A percentile compares a stretch with the other conserved stretches of the same genome.
phyloP scores from a whole-genome alignment of 192 early-diverging fungal genomes.

The Entophlyctis luteolus region DNA sequence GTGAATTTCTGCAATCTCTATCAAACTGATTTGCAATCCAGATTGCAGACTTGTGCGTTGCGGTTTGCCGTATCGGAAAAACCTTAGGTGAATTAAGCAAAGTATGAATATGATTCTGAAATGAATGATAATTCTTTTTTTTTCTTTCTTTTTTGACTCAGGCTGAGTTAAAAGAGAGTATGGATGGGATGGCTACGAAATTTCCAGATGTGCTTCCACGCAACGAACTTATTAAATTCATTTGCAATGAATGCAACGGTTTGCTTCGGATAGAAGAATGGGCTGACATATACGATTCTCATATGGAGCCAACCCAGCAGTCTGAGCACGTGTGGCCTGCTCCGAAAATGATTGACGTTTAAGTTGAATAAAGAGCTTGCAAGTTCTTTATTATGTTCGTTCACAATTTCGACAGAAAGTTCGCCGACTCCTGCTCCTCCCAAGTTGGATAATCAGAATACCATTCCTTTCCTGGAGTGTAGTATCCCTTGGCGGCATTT shows the following conservation, averaged over 20 bases:
- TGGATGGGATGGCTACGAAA: conserved; percentile 33
- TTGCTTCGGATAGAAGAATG: conserved; percentile 31
- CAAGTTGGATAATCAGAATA: conserved; percentile 42
- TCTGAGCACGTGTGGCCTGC: conserved; percentile 32
- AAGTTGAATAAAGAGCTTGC: too few species aligned
- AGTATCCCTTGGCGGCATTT: conserved; percentile 25
- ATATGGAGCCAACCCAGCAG: conserved; percentile 14
- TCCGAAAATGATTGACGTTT: conserved; percentile 27
- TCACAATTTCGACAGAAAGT: neutral
- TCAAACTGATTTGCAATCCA: neutral
- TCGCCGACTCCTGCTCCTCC: conserved; percentile 19
- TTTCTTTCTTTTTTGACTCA: neutral
- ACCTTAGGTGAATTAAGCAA: conserved; percentile 30
- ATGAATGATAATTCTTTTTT: neutral
- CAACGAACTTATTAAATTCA: conserved; percentile 14
- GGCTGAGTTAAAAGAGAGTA: conserved; percentile 35
- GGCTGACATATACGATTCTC: conserved; percentile 31
- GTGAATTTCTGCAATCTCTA: too few species aligned
- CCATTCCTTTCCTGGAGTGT: conserved; percentile 20
- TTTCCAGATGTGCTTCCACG: conserved; percentile 35
- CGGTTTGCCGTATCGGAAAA: conserved; percentile 20
- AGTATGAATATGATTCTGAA: conserved; percentile 13
- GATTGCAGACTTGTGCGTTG: conserved; percentile 30
- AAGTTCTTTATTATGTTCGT: too few species aligned
- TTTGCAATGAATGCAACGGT: conserved; percentile 8